Base-by-base conservation (phyloP, 768 basidiomycete genomes). In the Lactifluus piperatus region DNA sequence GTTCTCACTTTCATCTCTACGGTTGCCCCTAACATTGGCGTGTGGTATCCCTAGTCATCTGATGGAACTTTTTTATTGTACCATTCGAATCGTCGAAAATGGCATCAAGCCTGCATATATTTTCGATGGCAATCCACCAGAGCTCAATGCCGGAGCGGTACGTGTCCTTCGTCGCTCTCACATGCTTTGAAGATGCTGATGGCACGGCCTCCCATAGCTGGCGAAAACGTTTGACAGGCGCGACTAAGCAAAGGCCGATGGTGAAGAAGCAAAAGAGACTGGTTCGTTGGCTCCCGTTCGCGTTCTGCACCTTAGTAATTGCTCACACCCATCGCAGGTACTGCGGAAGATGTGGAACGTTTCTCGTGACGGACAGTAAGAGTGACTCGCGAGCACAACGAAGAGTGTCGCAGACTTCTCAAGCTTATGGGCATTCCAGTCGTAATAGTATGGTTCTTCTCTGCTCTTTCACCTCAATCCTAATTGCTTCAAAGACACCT, bases 51-150 rank as follows among this genome's bases (percentile, higher is more conserved):
- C 27, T 34, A 82, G 93, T 74, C 95, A 99, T 73, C 77, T 99
- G 11, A 97, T 98, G 94, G 97, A 97, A 0, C 88, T 98, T 72
- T 99, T 99, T 75, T 97, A 97, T 68, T 81, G 94, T 39, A 99
- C 97, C 0, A 91, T 99, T 59, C 81, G 97, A 24, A 98, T 99
- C 71, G 94, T 94, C 18, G 97, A 99, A 74, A 95, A 98, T 64
- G 97, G 97, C 4, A 93, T 99, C 70, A 99, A 99, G 68, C 94
- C 95, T 0, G 88, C 88, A 34, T 98, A 98, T 72, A 91, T 99
- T 34, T 99, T 99, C 65, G 97, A 99, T 72, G 97, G 97, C 22
- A 95, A 94, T 71, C 97, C 97, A 2, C 97, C 97, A 47, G 94
- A 97, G 67, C 73, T 99, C 75, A 99, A 99, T 75, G 86, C 92